A percentile compares a stretch with the other conserved stretches of the same genome.
These are phyloP conservation scores for Prunus mume DNA, from an alignment of 306 rosid genomes.

Conservation along the genomic window DNA sequence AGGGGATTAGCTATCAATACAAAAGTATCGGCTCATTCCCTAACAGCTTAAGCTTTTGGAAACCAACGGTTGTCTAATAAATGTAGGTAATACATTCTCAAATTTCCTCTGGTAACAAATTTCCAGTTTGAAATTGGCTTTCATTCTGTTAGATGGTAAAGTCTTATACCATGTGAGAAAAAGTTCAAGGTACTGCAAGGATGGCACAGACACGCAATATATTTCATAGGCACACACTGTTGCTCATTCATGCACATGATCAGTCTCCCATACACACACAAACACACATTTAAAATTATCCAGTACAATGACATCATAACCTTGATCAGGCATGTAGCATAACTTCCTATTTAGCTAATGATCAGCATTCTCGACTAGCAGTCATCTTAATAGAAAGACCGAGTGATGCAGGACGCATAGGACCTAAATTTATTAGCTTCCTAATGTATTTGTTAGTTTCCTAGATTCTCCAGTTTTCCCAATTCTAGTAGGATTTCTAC, in stretches of 20 bases:
- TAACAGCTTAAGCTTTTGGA: neutral
- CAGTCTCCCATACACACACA: neutral
- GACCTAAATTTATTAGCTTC: too few relatives aligned
- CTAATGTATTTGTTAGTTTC: too few relatives aligned
- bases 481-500: too few relatives aligned
- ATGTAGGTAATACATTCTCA: too few relatives aligned
- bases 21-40: neutral
- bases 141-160: neutral
- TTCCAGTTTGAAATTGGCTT: neutral
- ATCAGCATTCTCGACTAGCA: neutral
- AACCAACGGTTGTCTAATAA: neutral
- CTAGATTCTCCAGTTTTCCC: too few relatives aligned
- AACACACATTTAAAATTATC: neutral
- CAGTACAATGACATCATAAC: neutral
- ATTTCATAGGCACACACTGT: neutral
- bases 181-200: neutral
- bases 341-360: neutral
- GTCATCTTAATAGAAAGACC: neutral
- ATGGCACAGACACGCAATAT: neutral
- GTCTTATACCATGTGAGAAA: neutral
- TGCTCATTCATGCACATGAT: neutral
- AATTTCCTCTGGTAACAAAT: too few relatives aligned
- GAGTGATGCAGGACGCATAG: too few relatives aligned
- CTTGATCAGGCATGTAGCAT: too few relatives aligned
- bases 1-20: neutral